These are phyloP conservation scores for Ustilago hordei DNA, from an alignment of 1,284 basidiomycete genomes.

Conservation along the genomic window DNA sequence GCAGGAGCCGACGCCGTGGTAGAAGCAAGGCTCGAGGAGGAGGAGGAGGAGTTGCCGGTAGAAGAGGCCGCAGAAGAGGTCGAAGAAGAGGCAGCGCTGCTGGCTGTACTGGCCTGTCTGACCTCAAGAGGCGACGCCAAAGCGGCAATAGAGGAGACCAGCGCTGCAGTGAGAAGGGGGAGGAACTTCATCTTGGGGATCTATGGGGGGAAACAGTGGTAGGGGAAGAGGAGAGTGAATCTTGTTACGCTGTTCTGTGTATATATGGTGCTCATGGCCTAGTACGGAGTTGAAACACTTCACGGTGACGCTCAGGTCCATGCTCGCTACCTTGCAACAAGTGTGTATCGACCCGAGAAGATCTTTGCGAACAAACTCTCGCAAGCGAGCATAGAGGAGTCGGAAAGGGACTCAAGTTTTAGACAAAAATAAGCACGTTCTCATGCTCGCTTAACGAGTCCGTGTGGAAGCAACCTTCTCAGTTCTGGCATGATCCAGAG, in stretches of 20 bases:
- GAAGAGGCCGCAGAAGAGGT: neutral
- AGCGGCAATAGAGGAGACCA: constrained; percentile 15
- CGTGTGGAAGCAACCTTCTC: constrained; percentile 3
- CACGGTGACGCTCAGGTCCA: neutral
- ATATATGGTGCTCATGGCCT: constrained; percentile 1
- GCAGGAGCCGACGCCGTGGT: constrained; percentile 10
- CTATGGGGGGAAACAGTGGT: neutral
- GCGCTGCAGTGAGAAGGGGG: constrained; percentile 19
- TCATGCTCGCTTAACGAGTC: constrained; percentile 18
- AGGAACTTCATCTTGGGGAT: constrained; percentile 24
- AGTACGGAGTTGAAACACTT: neutral
- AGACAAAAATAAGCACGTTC: constrained; percentile 24
- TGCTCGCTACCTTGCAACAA: neutral
- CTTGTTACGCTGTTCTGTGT: neutral
- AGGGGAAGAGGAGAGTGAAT: neutral
- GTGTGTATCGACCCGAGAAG: neutral
- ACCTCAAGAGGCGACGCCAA: constrained; percentile 27
- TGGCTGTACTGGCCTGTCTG: constrained; percentile 28
- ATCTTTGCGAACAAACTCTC: neutral
- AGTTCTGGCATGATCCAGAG: neutral
- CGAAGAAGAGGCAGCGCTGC: constrained; percentile 8
- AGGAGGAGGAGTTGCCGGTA: constrained; percentile 4
- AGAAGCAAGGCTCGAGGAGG: constrained; percentile 12
- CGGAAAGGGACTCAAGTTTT: constrained; percentile 2
- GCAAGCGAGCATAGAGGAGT: neutral